phyloP scores from a whole-genome alignment of 495 filamentous ascomycete genomes.

The Copromyces sp. region DNA sequence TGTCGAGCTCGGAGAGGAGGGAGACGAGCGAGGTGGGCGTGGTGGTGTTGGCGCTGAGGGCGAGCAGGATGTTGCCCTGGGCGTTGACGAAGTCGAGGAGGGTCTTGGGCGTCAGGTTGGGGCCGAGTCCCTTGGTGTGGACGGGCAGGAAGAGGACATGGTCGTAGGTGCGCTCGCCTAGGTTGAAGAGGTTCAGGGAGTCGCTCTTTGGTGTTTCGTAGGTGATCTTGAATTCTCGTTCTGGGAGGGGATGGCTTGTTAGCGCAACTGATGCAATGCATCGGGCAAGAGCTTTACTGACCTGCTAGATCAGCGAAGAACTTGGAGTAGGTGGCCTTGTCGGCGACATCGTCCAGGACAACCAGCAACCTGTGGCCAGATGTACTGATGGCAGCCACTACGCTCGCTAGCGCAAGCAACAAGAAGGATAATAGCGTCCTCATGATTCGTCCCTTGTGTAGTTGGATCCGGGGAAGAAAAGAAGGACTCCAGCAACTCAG shows the following conservation, averaged over 20 bases:
- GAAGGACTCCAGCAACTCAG: background rate
- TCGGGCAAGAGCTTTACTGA: constrained; percentile 26
- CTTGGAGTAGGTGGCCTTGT: constrained; percentile 69
- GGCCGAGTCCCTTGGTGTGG: constrained; percentile 84
- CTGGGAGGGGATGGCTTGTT: constrained; percentile 36
- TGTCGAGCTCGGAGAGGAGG: constrained; percentile 82
- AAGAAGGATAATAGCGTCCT: constrained; percentile 64
- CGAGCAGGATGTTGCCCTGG: constrained; percentile 82
- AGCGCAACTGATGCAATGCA: constrained; percentile 5
- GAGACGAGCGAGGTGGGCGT: constrained; percentile 72
- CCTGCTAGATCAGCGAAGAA: constrained; percentile 76
- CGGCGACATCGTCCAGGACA: constrained; percentile 69
- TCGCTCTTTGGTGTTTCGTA: constrained; percentile 84
- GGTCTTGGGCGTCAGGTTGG: constrained; percentile 71
- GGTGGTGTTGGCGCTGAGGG: constrained; percentile 64
- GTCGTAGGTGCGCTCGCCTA: constrained; percentile 82
- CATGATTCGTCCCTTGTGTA: constrained; percentile 44
- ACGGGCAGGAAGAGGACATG: constrained; percentile 80
- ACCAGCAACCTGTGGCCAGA: constrained; percentile 76
- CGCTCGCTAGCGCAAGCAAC: constrained; percentile 50
- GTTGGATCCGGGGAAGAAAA: constrained; percentile 22
- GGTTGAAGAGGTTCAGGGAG: constrained; percentile 68
- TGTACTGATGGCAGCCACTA: constrained; percentile 67
- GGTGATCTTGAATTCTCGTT: constrained; percentile 66
- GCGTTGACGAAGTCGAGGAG: constrained; percentile 87